Evolutionary conservation across 176 grass and related monocot genomes (phyloP), one percentile per base, ranked within the genome.

Genomic region (Triticum monococcum): DNA sequence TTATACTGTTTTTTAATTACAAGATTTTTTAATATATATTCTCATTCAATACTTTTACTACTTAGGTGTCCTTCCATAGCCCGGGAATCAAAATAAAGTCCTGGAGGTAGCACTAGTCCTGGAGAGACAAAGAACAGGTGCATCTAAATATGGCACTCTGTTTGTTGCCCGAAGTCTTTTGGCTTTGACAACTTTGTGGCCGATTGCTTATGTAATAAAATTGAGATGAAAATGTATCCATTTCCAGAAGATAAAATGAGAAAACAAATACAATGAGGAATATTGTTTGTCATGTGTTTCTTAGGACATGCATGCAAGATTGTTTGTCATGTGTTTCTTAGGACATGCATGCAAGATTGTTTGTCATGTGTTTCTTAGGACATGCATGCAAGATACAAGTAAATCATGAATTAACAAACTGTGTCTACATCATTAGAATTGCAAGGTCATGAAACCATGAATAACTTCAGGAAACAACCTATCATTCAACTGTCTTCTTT

Each of bases 21-120:
- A 77, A 57, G 30, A 6, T 45, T 33, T 76, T 52, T 3, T n/a
- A n/a, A n/a, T 56, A 10, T 33, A 77, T 31, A 40, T 79, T 40
- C 32, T 40, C 11, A 63, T 63, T 61, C 22, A 32, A 63, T 79
- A 79, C 76, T 79, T 79, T 62, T 79, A 63, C 32, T 69, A 36
- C 11, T 82, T 37, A 56, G 46, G 56, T n/a, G 18, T 22, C 5
- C 18, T 7, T 59, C 56, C 18, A 59, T 20, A 18, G 56, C 56
- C 56, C 5, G 17, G 8, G 26, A 64, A 64, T 28, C 7, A 77
- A 77, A 77, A 77, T 32, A 57, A 77, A 57, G 9, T 77, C 35
- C 26, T 20, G 13, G 45, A 77, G 26, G 46, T 30, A 56, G 46
- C 46, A 77, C 25, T 46, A 30, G 41, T 45, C 43, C 43, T 46